Percentiles rank a stretch among this genome's conserved stretches.
These are phyloP conservation scores for Phytopythium boreale DNA, from an alignment of 352 stramenopile genomes.

Conservation along the genomic window DNA sequence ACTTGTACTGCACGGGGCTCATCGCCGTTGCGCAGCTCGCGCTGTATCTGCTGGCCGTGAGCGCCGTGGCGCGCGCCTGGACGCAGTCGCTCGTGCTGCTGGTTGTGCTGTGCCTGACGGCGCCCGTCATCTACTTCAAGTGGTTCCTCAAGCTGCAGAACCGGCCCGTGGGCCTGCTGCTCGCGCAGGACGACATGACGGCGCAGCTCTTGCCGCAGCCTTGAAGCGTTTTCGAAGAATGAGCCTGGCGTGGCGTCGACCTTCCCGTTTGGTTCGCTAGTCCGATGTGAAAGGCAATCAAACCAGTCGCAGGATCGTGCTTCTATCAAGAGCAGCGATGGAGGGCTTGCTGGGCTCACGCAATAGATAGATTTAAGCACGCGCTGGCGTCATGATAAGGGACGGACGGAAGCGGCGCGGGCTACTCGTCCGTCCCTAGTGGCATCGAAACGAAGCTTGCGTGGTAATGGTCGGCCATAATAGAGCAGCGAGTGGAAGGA, in stretches of 20 bases:
- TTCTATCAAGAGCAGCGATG: too few species aligned
- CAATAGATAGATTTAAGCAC: background rate
- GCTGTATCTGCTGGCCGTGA: conserved; percentile 68
- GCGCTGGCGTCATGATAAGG: too few species aligned
- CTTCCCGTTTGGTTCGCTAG: too few species aligned
- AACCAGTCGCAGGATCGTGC: background rate
- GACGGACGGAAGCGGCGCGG: background rate
- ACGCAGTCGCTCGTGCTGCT: conserved; percentile 46
- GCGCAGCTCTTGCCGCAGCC: conserved; percentile 34
- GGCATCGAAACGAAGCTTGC: too few species aligned
- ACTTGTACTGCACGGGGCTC: conserved; percentile 59
- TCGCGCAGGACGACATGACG: conserved; percentile 36
- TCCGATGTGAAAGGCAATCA: background rate
- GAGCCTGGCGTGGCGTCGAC: background rate
- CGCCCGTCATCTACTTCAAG: conserved; percentile 69
- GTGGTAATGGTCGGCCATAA: too few species aligned
- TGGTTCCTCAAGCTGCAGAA: conserved; percentile 73
- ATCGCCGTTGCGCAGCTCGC: conserved; percentile 59
- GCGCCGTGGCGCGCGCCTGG: conserved; percentile 60
- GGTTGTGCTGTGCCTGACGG: conserved; percentile 30
- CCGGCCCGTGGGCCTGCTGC: conserved; percentile 37
- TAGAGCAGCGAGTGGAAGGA: too few species aligned
- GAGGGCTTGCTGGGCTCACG: background rate
- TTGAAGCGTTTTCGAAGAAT: background rate
- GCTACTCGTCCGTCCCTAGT: too few species aligned